Evolutionary conservation across 768 basidiomycete genomes (phyloP).

Genomic region (Paxillus rubicundulus): DNA sequence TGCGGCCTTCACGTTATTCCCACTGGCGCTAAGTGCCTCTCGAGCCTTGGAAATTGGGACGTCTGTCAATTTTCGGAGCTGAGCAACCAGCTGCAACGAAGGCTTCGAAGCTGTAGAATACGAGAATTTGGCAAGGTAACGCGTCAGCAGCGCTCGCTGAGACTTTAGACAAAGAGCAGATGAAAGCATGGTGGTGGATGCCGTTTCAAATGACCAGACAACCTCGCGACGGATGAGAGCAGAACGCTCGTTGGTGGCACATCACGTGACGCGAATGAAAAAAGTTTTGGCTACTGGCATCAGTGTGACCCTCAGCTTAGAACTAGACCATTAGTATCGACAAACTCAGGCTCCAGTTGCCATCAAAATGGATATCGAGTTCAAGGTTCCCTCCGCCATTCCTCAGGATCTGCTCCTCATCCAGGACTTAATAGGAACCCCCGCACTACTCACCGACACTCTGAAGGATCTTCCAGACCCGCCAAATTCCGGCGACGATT

Average conservation of each 20-base stretch:
- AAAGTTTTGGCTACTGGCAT: background rate
- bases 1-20: slow-evolving; percentile 73
- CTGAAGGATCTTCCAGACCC: background rate
- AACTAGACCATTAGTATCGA: background rate
- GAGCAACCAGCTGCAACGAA: slow-evolving; percentile 75
- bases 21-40: slow-evolving; percentile 74
- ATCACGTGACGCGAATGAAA: slow-evolving; percentile 24
- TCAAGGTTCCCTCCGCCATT: slow-evolving; percentile 59
- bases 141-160: background rate
- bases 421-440: slow-evolving; percentile 55
- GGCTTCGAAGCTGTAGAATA: slow-evolving; percentile 63
- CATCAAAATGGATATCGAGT: slow-evolving; percentile 35
- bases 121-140: slow-evolving; percentile 6
- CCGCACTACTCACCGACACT: slow-evolving; percentile 2
- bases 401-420: slow-evolving; percentile 78
- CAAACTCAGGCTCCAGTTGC: background rate
- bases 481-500: slow-evolving; percentile 38
- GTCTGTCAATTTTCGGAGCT: slow-evolving; percentile 76
- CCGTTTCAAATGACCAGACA: background rate
- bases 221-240: no score
- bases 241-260: no score
- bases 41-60: slow-evolving; percentile 87
- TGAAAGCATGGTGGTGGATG: slow-evolving; percentile 13
- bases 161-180: slow-evolving; percentile 3
- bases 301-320: no score